Evolutionary conservation across 345 rosid genomes (phyloP), one percentile per base, ranked within the genome.

Genomic region (Populus tremula): DNA sequence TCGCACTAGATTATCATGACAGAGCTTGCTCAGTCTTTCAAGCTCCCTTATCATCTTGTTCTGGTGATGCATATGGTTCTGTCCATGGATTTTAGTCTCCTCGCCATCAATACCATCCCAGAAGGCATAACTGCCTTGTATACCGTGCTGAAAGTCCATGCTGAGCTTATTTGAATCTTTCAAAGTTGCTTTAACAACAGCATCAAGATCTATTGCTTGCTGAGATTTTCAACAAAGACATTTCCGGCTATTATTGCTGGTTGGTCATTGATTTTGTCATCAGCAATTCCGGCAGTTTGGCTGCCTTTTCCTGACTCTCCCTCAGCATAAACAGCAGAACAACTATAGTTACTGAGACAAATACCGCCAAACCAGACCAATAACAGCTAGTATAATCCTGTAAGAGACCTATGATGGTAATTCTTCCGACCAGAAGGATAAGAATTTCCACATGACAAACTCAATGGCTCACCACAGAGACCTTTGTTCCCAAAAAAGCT

Each of bases 111-210:
- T 71, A 89, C 43, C 90, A 93, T 82, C 78, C 99, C 99, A 2
- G 98, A 96, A 78, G 99, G 99, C 99, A 96, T 96, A 21, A 83
- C 81, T 17, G 98, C 98, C 80, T 92, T 91, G 88, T 91, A 96
- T 79, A 93, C 88, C 5, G 93, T 77, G 83, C 99, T 96, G 85
- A 96, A 96, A 25, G 98, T 96, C 69, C 99, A 80, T 87, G 79
- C 86, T 90, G 83, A 92, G 84, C 83, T 90, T 92, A 72, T 93
- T 96, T 25, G 97, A 86, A 47, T 96, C 99, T 83, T 90, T 96
- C 82, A 92, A 70, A 49, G 94, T 87, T 43, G 96, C 94, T 82
- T 91, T 91, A 63, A 96, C 90, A 21, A 86, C 93, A 59, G 98
- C 92, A 66, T 92, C 97, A 17, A 95, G 89, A 87, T 95, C 98